Conservation (phyloP, 2,329 filamentous ascomycete species). For the Nakataea oryzae region DNA sequence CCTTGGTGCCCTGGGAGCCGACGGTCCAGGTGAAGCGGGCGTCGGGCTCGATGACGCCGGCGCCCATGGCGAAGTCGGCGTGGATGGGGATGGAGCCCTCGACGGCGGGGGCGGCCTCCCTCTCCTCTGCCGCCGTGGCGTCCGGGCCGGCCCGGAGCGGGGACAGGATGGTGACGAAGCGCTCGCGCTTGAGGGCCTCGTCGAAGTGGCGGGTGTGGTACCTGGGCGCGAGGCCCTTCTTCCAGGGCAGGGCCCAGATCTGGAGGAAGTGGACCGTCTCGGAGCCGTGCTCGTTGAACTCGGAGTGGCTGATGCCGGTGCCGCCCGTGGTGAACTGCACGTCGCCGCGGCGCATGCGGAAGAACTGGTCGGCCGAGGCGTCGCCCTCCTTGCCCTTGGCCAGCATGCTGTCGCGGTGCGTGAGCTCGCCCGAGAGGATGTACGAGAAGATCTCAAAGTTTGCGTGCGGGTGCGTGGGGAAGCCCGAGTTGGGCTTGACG, state of each 20-base stretch:
- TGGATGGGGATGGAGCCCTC: conserved; percentile 70
- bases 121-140: conserved; percentile 52
- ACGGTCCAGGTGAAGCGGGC: conserved; percentile 59
- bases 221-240: conserved; percentile 56
- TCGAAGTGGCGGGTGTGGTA: conserved; percentile 68
- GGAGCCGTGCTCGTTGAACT: conserved; percentile 64
- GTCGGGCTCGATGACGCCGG: conserved; percentile 58
- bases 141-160: conserved; percentile 57
- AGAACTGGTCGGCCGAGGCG: conserved; percentile 51
- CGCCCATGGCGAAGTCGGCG: conserved; percentile 75
- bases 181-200: conserved; percentile 62
- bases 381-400: conserved; percentile 53
- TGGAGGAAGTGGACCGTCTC: conserved; percentile 77
- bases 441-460: conserved; percentile 89
- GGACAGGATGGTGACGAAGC: conserved; percentile 66
- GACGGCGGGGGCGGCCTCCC: conserved; percentile 48
- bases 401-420: conserved; percentile 79
- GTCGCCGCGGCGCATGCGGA: conserved; percentile 64
- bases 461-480: conserved; percentile 75
- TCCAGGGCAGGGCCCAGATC: conserved; percentile 80
- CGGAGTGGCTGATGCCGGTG: conserved; percentile 68
- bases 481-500: conserved; percentile 62
- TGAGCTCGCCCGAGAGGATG: conserved; percentile 75
- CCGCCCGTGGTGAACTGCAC: conserved; percentile 89
- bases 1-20: conserved; percentile 44